phyloP scores from a whole-genome alignment of 306 rosid species.

The Cucurbita moschata region DNA sequence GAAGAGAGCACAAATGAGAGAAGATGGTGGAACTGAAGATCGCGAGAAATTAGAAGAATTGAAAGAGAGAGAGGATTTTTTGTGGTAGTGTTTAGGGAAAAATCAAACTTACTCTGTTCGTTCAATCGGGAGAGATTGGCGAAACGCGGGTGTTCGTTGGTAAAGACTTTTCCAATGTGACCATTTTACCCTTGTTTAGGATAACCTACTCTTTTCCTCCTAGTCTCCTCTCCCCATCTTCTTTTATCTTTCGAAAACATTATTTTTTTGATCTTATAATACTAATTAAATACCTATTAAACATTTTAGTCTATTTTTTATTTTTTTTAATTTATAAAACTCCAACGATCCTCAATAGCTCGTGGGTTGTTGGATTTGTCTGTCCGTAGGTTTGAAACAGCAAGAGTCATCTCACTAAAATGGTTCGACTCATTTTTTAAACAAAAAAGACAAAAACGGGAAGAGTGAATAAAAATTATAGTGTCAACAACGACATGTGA shows the following conservation, averaged over 20 bases:
- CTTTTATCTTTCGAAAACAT: no score
- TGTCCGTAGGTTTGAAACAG: no score
- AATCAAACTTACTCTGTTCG: not conserved
- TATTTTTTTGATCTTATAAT: no score
- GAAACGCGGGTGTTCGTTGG: conserved; percentile 37
- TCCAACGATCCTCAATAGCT: accelerated
- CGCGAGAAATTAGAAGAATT: not conserved
- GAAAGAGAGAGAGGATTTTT: not conserved
- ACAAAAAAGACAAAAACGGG: no score
- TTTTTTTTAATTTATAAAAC: no score
- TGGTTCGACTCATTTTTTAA: no score
- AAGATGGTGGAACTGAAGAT: not conserved
- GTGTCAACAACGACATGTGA: no score
- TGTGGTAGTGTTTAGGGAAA: conserved; percentile 14
- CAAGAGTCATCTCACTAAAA: no score
- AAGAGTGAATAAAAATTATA: no score
- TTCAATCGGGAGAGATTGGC: conserved; percentile 12
- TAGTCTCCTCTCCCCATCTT: not conserved
- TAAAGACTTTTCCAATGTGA: not conserved
- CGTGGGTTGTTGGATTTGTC: no score
- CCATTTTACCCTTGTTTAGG: conserved; percentile 16
- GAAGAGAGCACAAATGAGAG: not conserved
- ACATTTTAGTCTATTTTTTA: no score
- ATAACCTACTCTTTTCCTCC: conserved; percentile 16
- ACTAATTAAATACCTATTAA: no score